phyloP scores from a whole-genome alignment of 495 filamentous ascomycete species.

The Collariella sp. region DNA sequence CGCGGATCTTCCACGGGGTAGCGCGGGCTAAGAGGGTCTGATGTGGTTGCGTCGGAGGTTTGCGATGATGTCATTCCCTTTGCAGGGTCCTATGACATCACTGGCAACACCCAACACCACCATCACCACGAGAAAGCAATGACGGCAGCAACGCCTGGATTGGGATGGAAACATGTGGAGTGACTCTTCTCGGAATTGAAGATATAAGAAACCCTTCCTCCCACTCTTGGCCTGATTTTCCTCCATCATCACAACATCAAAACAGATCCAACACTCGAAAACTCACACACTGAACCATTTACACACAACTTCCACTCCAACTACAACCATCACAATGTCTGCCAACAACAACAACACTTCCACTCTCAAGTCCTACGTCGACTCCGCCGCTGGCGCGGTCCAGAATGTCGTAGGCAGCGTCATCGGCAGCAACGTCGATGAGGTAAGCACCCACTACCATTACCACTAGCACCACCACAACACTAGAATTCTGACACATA shows the following conservation, averaged over 20 bases:
- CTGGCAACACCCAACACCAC: background rate
- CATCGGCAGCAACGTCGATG: constrained; percentile 62
- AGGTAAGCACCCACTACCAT: constrained; percentile 23
- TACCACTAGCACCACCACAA: background rate
- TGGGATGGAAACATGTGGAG: background rate
- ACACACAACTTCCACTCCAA: background rate
- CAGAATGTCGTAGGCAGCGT: constrained; percentile 64
- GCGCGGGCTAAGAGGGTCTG: background rate
- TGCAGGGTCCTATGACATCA: constrained; percentile 15
- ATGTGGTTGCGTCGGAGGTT: background rate
- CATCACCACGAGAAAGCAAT: background rate
- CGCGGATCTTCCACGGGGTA: background rate
- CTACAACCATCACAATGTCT: constrained; percentile 45
- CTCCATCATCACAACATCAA: background rate
- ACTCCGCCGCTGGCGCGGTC: constrained; percentile 63
- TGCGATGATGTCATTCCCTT: constrained; percentile 14
- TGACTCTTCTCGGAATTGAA: background rate
- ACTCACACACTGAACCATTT: constrained; percentile 6
- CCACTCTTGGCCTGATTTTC: background rate
- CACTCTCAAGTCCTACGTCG: constrained; percentile 71
- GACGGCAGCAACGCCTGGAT: background rate
- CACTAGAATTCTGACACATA: background rate
- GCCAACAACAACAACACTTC: constrained; percentile 53
- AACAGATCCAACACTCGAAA: constrained; percentile 7
- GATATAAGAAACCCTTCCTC: background rate